phyloP scores from a whole-genome alignment of 192 early-diverging fungal species.

The Coemansia sp. region DNA sequence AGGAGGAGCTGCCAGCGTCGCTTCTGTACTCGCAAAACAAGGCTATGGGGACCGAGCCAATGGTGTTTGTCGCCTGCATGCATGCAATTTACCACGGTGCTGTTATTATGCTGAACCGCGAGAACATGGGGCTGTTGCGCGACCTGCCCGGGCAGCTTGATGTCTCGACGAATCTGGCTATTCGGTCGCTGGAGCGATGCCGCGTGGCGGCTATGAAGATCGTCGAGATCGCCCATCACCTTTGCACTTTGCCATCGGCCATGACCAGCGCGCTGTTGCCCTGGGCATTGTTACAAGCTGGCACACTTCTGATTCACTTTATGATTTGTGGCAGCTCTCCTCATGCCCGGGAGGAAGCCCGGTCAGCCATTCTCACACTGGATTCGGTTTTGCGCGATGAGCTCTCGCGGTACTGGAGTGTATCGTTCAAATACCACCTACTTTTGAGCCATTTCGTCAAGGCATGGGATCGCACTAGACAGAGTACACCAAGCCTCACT shows the following conservation, averaged over 20 bases:
- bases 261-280: slow-evolving; percentile 55
- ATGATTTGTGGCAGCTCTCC: slow-evolving; percentile 55
- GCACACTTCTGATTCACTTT: slow-evolving; percentile 58
- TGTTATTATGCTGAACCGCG: slow-evolving; percentile 55
- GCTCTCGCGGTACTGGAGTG: slow-evolving; percentile 55
- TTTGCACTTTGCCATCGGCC: slow-evolving; percentile 46
- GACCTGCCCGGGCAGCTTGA: slow-evolving; percentile 50
- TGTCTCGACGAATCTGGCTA: slow-evolving; percentile 49
- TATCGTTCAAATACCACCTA: slow-evolving; percentile 55
- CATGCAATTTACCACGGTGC: slow-evolving; percentile 54
- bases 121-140: slow-evolving; percentile 54
- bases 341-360: slow-evolving; percentile 55
- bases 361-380: slow-evolving; percentile 47
- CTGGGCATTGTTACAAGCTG: slow-evolving; percentile 57
- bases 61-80: slow-evolving; percentile 51
- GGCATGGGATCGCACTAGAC: slow-evolving; percentile 55
- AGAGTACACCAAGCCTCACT: slow-evolving; percentile 40
- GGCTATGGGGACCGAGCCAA: slow-evolving; percentile 20
- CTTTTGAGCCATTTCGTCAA: slow-evolving; percentile 56
- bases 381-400: slow-evolving; percentile 49
- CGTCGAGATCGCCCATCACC: slow-evolving; percentile 50
- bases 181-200: slow-evolving; percentile 53
- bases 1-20: slow-evolving; percentile 47
- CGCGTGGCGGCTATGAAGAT: slow-evolving; percentile 54
- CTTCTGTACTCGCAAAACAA: slow-evolving; percentile 34